Percentiles rank a stretch among this genome's conserved stretches.
These are phyloP conservation scores for Sugiyamaella americana DNA, from an alignment of 805 yeast genomes.

Conservation along the genomic window DNA sequence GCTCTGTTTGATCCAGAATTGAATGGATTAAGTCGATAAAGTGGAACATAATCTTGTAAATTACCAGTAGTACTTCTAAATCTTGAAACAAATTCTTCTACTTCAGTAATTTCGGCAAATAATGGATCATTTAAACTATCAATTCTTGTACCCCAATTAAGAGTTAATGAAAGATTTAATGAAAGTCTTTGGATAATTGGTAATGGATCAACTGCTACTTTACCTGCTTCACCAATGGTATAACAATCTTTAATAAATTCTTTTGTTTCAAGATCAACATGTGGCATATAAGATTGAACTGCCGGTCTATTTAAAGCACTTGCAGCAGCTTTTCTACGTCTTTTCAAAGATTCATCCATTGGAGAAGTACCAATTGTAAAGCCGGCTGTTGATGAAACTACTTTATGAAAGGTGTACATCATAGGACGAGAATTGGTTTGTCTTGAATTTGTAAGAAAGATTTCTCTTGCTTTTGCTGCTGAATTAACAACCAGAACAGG, in stretches of 20 bases:
- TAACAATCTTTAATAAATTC: constrained; percentile 30
- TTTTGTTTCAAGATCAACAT: constrained; percentile 33
- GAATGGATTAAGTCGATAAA: constrained; percentile 19
- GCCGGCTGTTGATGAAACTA: constrained; percentile 43
- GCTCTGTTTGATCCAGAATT: constrained; percentile 12
- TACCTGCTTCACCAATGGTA: constrained; percentile 4
- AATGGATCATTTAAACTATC: constrained; percentile 27
- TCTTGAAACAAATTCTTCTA: constrained; percentile 29
- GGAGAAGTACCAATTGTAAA: constrained; percentile 40
- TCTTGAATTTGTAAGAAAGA: constrained; percentile 20
- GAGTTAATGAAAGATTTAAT: constrained; percentile 34
- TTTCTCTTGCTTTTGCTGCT: constrained; percentile 45
- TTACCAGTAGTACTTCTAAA: constrained; percentile 35
- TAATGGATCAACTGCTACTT: constrained; percentile 4
- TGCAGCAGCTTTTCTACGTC: constrained; percentile 36
- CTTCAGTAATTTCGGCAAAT: constrained; percentile 27
- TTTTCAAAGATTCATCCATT: constrained; percentile 34
- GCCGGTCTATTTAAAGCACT: constrained; percentile 35
- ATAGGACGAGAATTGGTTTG: constrained; percentile 49
- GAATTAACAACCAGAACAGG: constrained; percentile 64
- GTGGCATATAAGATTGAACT: constrained; percentile 30
- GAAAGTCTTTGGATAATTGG: constrained; percentile 19
- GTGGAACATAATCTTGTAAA: constrained; percentile 35
- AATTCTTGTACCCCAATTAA: constrained; percentile 37
- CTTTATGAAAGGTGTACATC: constrained; percentile 59